These are phyloP conservation scores for Penicillium hordei DNA, from an alignment of 2,329 filamentous ascomycete genomes.

Conservation along the genomic window DNA sequence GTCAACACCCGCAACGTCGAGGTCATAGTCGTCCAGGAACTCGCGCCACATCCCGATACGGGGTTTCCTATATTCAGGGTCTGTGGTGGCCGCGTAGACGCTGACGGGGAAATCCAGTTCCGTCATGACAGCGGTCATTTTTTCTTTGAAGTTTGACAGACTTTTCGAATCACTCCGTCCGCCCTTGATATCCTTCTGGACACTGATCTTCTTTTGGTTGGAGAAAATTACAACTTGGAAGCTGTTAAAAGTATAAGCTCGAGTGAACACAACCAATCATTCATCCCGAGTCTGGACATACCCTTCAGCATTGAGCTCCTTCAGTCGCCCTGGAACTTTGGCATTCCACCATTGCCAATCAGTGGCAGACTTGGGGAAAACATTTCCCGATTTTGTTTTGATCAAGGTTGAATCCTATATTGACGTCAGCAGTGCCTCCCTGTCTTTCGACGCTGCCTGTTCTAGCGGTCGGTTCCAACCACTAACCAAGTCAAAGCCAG, in stretches of 20 bases:
- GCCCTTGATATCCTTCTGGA: constrained; percentile 71
- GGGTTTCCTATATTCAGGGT: constrained; percentile 84
- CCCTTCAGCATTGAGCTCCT: constrained; percentile 69
- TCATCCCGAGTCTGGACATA: constrained; percentile 36
- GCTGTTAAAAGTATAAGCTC: constrained; percentile 42
- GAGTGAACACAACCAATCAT: not conserved
- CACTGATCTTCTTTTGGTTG: constrained; percentile 80
- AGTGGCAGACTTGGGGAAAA: constrained; percentile 64
- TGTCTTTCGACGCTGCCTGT: not conserved
- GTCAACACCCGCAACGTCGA: constrained; percentile 63
- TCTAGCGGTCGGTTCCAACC: not conserved
- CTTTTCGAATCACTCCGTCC: constrained; percentile 67
- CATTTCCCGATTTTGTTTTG: constrained; percentile 74
- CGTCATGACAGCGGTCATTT: constrained; percentile 67
- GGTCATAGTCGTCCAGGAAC: constrained; percentile 61
- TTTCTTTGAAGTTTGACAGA: constrained; percentile 77
- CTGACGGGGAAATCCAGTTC: constrained; percentile 69
- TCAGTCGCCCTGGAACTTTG: constrained; percentile 66
- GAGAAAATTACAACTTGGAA: constrained; percentile 78
- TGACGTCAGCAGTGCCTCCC: not conserved
- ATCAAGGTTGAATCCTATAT: constrained; percentile 83
- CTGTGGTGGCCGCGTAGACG: constrained; percentile 81
- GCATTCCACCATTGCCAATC: constrained; percentile 97
- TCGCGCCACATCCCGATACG: constrained; percentile 84
- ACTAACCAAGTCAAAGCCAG: constrained; percentile 50